Base-by-base conservation (phyloP, 106 monocot genomes). In the Platanthera guangdongensis region DNA sequence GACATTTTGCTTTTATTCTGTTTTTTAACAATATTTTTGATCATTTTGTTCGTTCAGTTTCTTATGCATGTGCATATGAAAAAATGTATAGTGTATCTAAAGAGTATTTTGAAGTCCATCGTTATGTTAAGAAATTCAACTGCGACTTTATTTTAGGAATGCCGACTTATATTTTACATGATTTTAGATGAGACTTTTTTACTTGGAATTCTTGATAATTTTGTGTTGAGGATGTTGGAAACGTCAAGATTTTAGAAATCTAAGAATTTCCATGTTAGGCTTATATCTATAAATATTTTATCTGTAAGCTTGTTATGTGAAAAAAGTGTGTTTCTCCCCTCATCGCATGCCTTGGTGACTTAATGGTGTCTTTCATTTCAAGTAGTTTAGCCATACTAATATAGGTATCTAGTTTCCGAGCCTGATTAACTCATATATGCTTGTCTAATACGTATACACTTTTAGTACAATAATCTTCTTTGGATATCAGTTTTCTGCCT, bases 401-500 rank as follows among this genome's bases (percentile, higher is more conserved):
- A 25, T 30, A 0, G 9, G 9, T 64, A n/a, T 39, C 64, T 64
- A 64, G 9, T 30, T 30, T 9, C 8, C n/a, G 28, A 64, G 4
- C 10, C 64, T 30, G 8, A 28, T 30, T 64, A 25, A 30, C 8
- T 64, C 9, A 14, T 21, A 64, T 39, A 70, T 70, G 30, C 32
- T 39, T 67, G 30, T 67, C 13, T 46, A 47, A 4, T 70, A 16
- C 25, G 15, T 70, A 1, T 48, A 16, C 46, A 16, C 7, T 16
- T 53, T 53, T 16, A 25, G 6, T 70, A 13, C 11, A 12, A 65
- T 30, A 48, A 7, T 7, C 18, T 70, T 47, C 78, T 54, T 9
- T 78, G 47, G 53, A 39, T 74, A 55, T 52, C 11, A 75, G 32
- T 69, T 75, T 74, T 10, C 67, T 74, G 48, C 12, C 57, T 46